Conservation (phyloP, 2,329 filamentous ascomycete genomes). For the Cladophialophora bantiana region DNA sequence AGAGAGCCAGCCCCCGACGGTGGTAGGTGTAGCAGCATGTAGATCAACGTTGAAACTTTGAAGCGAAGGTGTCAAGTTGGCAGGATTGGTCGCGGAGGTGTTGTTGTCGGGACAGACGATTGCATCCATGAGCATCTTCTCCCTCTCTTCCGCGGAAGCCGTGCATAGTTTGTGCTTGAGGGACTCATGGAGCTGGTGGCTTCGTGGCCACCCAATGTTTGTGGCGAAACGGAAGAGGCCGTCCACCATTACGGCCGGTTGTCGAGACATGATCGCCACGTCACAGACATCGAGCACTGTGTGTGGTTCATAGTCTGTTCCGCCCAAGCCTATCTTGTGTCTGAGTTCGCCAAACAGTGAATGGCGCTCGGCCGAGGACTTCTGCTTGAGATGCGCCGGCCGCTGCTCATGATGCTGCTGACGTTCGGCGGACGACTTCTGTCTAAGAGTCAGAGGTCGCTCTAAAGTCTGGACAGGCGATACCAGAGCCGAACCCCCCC, state of each 20-base stretch:
- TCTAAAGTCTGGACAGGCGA: neutral
- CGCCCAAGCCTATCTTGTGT: conserved; percentile 21
- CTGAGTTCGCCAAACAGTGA: conserved; percentile 28
- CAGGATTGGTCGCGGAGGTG: neutral
- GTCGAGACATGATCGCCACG: conserved; percentile 34
- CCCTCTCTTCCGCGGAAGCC: conserved; percentile 29
- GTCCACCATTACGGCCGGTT: conserved; percentile 38
- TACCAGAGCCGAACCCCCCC: conserved; percentile 1
- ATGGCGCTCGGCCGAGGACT: conserved; percentile 24
- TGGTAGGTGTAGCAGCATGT: conserved; percentile 35
- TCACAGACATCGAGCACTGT: conserved; percentile 31
- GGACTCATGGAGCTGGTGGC: conserved; percentile 35
- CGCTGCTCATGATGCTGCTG: neutral
- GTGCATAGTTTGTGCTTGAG: conserved; percentile 38
- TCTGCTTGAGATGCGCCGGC: conserved; percentile 3
- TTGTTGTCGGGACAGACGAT: conserved; percentile 22
- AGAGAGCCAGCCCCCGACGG: conserved; percentile 62
- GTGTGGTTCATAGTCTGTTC: conserved; percentile 1
- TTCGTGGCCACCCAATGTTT: conserved; percentile 40
- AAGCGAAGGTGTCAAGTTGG: conserved; percentile 20
- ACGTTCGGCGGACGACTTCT: neutral
- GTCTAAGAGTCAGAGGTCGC: conserved; percentile 1
- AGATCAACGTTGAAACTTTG: conserved; percentile 31
- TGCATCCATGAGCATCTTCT: conserved; percentile 33
- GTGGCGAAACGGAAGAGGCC: conserved; percentile 42